A percentile compares a stretch with the other conserved stretches of the same genome.
phyloP scores from a whole-genome alignment of 768 basidiomycete species.

The Leccinum boreale region DNA sequence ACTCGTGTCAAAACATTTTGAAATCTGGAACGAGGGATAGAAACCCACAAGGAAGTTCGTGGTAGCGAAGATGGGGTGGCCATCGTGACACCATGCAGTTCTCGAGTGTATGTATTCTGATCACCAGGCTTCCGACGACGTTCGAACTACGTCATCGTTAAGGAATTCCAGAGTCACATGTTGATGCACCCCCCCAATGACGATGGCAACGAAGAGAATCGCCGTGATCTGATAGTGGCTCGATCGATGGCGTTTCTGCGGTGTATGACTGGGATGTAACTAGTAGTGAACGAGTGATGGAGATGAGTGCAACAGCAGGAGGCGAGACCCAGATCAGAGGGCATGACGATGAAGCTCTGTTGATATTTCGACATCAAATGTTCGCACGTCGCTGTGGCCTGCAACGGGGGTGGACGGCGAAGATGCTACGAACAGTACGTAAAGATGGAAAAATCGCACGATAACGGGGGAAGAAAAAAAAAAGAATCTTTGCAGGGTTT shows the following conservation, averaged over 20 bases:
- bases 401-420: not conserved
- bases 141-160: not conserved
- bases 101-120: not conserved
- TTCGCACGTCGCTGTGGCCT: not conserved
- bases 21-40: not conserved
- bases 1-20: not conserved
- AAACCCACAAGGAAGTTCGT: conserved; percentile 57
- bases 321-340: not conserved
- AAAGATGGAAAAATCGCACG: not conserved
- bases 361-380: not conserved
- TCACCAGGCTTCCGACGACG: conserved; percentile 1
- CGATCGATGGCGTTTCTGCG: not conserved
- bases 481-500: not conserved
- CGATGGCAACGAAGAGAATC: not conserved
- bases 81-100: not conserved
- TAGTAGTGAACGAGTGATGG: not conserved
- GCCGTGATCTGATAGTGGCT: not conserved
- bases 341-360: not conserved
- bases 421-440: not conserved
- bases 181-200: not conserved
- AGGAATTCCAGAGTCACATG: not conserved
- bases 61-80: not conserved
- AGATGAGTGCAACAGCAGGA: not conserved
- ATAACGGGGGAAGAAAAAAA: not conserved
- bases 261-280: not conserved